Conservation (phyloP, 108 stramenopile species). For the Nitzschia palea region DNA sequence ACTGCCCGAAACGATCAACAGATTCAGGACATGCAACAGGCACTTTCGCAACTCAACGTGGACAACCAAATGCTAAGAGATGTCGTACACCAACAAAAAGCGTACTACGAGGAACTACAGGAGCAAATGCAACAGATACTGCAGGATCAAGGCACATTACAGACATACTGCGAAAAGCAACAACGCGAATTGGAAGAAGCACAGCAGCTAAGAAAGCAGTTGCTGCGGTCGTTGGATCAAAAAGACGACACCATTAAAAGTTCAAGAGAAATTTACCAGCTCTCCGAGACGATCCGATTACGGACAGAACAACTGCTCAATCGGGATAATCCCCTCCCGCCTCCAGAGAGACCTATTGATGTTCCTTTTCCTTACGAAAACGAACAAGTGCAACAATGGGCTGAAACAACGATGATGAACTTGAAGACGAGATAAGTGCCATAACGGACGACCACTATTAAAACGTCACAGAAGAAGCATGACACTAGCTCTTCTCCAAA, state of each 20-base stretch:
- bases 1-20: slow-evolving; percentile 68
- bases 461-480: no score
- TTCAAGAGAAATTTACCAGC: slow-evolving; percentile 23
- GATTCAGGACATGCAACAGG: slow-evolving; percentile 49
- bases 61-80: slow-evolving; percentile 21
- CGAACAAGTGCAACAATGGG: background rate
- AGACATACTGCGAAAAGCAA: slow-evolving; percentile 32
- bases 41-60: slow-evolving; percentile 13
- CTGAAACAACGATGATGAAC: slow-evolving; percentile 4
- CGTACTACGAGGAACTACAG: slow-evolving; percentile 8
- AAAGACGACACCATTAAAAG: slow-evolving; percentile 31
- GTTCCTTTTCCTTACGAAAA: background rate
- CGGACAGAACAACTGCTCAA: slow-evolving; percentile 30
- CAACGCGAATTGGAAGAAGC: slow-evolving; percentile 42
- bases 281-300: slow-evolving; percentile 13
- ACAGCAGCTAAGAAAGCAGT: slow-evolving; percentile 36
- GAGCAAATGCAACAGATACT: slow-evolving; percentile 24
- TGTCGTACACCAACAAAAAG: slow-evolving; percentile 19
- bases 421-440: slow-evolving; percentile 47
- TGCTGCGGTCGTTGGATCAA: slow-evolving; percentile 40
- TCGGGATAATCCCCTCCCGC: background rate
- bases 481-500: background rate
- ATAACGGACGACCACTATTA: slow-evolving; percentile 38
- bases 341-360: background rate
- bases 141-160: slow-evolving; percentile 36